Percentiles rank a stretch among this genome's conserved stretches.
These are phyloP conservation scores for Globisporangium ultimum DNA, from an alignment of 352 stramenopile genomes.

Conservation along the genomic window DNA sequence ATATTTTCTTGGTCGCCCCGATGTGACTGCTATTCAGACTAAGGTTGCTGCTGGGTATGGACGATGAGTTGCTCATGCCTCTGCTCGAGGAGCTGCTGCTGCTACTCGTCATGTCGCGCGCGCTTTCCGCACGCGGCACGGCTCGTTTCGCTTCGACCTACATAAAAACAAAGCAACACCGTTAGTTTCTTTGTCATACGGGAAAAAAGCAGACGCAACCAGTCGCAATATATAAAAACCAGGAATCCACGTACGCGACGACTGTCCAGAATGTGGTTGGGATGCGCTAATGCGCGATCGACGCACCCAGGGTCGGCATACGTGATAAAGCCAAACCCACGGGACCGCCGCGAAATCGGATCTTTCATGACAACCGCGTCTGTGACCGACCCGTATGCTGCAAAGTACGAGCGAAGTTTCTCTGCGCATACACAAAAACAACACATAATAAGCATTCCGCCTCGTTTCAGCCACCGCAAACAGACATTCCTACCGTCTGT, in stretches of 20 bases:
- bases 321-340: slow-evolving; percentile 93
- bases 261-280: slow-evolving; percentile 90
- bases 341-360: slow-evolving; percentile 86
- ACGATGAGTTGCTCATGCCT: slow-evolving; percentile 42
- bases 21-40: slow-evolving; percentile 43
- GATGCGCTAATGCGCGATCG: slow-evolving; percentile 85
- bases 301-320: slow-evolving; percentile 87
- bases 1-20: slow-evolving; percentile 90
- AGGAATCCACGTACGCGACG: slow-evolving; percentile 53
- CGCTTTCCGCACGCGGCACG: slow-evolving; percentile 84
- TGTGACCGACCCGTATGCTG: slow-evolving; percentile 84
- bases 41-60: slow-evolving; percentile 47
- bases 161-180: background rate
- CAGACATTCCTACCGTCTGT: slow-evolving; percentile 60
- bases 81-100: slow-evolving; percentile 49
- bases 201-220: background rate
- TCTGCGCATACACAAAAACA: slow-evolving; percentile 40
- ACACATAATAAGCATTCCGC: slow-evolving; percentile 1
- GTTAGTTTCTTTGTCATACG: slow-evolving; percentile 1
- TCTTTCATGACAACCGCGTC: slow-evolving; percentile 94
- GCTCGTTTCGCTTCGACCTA: slow-evolving; percentile 91
- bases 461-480: background rate
- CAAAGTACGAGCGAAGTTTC: slow-evolving; percentile 89
- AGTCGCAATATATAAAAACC: background rate
- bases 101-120: slow-evolving; percentile 55